Evolutionary conservation across 202 grass and related monocot species (phyloP), one percentile per base, ranked within the genome.

Genomic region (Hordeum pubiflorum): DNA sequence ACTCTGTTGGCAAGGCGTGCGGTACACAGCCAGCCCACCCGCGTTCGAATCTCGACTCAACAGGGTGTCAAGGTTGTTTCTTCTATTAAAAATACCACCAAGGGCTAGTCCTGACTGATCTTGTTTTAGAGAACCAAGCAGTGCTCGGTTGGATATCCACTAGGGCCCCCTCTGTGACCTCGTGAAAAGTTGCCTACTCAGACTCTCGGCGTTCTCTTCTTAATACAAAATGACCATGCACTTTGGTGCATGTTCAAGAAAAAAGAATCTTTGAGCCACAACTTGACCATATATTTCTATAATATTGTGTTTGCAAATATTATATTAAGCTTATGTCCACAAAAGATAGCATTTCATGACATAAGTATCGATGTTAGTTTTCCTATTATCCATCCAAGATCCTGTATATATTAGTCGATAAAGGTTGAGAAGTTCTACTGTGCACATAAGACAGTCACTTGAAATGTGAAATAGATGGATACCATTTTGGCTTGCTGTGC

Each of bases 401-500:
- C 74, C 24, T 37, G 23, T 74, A 80, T 39, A 57, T 64, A 56
- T 69, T 32, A 61, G 24, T 77, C 21, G 44, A 56, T 26, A 63
- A 31, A 57, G 31, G 63, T 77, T 31, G n/a, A 79, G 31, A 60
- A 14, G 2, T 24, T 56, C 48, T 39, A 64, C 23, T 26, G 33
- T 79, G 58, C 37, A 6, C 14, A 78, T 44, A 33, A 9, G 17
- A 74, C 52, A 77, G 13, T 67, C 20, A 39, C 11, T 66, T 58
- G 79, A 36, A 76, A 32, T 77, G 21, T 32, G 33, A 84, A 27
- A 72, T 32, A 83, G 34, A 74, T 39, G 33, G 11, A 32, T 80
- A 88, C 96, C 91, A 96, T 99, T 91, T 93, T 90, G 69, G 85
- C 85, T 88, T 96, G 90, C 46, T 85, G 83, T 32, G 61, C 34